Percentiles rank a stretch among this genome's conserved stretches.
Conservation (phyloP, 2,329 filamentous ascomycete genomes). For the Claviceps sp. region DNA sequence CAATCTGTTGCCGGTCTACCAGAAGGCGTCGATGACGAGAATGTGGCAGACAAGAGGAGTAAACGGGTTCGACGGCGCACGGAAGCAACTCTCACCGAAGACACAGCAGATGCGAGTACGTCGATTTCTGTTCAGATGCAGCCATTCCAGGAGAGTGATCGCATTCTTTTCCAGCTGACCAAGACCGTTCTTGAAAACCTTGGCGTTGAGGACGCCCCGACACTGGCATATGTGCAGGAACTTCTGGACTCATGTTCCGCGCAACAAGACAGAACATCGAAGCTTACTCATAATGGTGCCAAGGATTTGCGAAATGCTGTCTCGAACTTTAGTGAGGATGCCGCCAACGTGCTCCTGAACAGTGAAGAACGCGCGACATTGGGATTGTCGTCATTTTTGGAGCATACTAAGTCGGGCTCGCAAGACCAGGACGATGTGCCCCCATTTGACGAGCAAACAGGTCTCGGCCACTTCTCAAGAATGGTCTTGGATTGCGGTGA, state of each 20-base stretch:
- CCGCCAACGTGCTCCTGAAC: conserved; percentile 36
- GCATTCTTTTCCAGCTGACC: conserved; percentile 40
- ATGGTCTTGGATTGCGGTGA: conserved; percentile 26
- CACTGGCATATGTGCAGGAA: conserved; percentile 32
- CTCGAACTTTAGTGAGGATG: conserved; percentile 38
- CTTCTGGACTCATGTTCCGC: conserved; percentile 37
- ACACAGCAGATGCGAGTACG: conserved; percentile 37
- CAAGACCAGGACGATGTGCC: conserved; percentile 34
- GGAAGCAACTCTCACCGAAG: conserved; percentile 40
- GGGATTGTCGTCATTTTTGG: conserved; percentile 47
- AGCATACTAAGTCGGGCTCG: conserved; percentile 45
- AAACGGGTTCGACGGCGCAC: conserved; percentile 45
- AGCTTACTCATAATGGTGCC: conserved; percentile 31
- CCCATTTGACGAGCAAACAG: conserved; percentile 37
- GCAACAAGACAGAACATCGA: conserved; percentile 38
- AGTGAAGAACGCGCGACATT: conserved; percentile 39
- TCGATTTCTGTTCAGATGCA: conserved; percentile 41
- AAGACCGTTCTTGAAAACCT: conserved; percentile 42
- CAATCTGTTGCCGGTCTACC: conserved; percentile 47
- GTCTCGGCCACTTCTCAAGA: conserved; percentile 38
- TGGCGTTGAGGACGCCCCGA: conserved; percentile 36
- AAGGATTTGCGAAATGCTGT: conserved; percentile 36
- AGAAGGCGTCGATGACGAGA: conserved; percentile 44
- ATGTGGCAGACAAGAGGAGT: conserved; percentile 45
- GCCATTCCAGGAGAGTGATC: conserved; percentile 42